phyloP scores from a whole-genome alignment of 75 land plant genomes.

The Pseudotsuga menziesii region DNA sequence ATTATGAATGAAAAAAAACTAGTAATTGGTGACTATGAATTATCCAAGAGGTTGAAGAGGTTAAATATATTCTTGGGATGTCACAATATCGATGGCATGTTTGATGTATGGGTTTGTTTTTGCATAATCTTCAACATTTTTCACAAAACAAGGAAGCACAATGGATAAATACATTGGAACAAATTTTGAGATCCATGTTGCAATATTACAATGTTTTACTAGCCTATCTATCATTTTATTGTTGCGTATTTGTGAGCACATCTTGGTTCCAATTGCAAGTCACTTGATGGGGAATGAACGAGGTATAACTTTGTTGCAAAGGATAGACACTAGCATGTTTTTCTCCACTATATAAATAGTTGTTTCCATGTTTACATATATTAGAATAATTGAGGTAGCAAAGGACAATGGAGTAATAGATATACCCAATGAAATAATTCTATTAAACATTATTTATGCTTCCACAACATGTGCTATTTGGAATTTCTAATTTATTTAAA shows the following conservation, averaged over 20 bases:
- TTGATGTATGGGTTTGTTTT: conserved; percentile 72
- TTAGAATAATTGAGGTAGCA: conserved; percentile 28
- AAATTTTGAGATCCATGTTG: conserved; percentile 72
- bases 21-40: conserved; percentile 15
- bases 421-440: conserved; percentile 14
- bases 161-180: conserved; percentile 55
- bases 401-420: conserved; percentile 11
- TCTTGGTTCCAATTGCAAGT: conserved; percentile 45
- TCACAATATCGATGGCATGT: conserved; percentile 68
- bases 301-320: conserved; percentile 68
- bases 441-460: conserved; percentile 69
- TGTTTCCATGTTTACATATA: conserved; percentile 56
- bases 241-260: conserved; percentile 72
- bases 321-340: conserved; percentile 77
- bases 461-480: conserved; percentile 80
- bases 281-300: conserved; percentile 38
- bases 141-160: conserved; percentile 74
- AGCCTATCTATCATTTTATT: conserved; percentile 59
- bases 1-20: background rate
- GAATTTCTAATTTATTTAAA: conserved; percentile 83
- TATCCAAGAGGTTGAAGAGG: conserved; percentile 26
- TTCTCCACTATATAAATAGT: conserved; percentile 70
- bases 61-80: conserved; percentile 39
- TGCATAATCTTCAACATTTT: conserved; percentile 78
- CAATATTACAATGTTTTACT: conserved; percentile 60